Evolutionary conservation across 148 eudicot species (phyloP), one percentile per base, ranked within the genome.

Genomic region (Vaccinium vitisidaea): DNA sequence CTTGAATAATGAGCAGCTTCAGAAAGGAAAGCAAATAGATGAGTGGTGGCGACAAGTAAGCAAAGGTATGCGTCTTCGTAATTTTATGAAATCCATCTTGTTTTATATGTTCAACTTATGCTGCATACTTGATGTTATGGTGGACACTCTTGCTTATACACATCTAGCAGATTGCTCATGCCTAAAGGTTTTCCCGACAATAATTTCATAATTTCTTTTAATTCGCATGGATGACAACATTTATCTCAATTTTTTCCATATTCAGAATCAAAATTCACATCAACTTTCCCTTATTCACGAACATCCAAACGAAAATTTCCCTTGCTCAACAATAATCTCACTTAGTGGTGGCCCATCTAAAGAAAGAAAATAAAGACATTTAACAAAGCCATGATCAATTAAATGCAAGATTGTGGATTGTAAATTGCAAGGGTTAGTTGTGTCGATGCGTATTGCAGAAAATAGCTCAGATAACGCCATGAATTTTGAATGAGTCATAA

Each of bases 21-120:
- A 93, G 86, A 97, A 97, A 89, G 99, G 98, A 88, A 95, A 95
- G 88, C 99, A 94, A 88, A 97, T 95, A 85, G 98, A 95, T 92
- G 99, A 97, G 88, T 97, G 99, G 99, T 93, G 96, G 98, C 95
- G 90, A 89, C 99, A 97, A 92, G 94, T 88, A 82, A 91, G 89
- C 92, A 94, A 95, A 93, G 99, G 99, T 95, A 91, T 14, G 65
- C 5, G 10, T 83, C 10, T 48, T n/a, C 12, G 14, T 27, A 67
- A 53, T 43, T 56, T 25, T 54, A 67, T 80, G 32, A 43, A 53
- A 58, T 83, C 21, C 36, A 56, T 54, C 50, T 73, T 83, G 8
- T 10, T 27, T 11, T 54, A 12, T 73, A 27, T 54, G 77, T 9
- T 30, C 30, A n/a, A n/a, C 25, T 25, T 23, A 50, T 46, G 39